Evolutionary conservation across 192 early-diverging fungal genomes (phyloP).

Genomic region (Linnemannia zychae): DNA sequence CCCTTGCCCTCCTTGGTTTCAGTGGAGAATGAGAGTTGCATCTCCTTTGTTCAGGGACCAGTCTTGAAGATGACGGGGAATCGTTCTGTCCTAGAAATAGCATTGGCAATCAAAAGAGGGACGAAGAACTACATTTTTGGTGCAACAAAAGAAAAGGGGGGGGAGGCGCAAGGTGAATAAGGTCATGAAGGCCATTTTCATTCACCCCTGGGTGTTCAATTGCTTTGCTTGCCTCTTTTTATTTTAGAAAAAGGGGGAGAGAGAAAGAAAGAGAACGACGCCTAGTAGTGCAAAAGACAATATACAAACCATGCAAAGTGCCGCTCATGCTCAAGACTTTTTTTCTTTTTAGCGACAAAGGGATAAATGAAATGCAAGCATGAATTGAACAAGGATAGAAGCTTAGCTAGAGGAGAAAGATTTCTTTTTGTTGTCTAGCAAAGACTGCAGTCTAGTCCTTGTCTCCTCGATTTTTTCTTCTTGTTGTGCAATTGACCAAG

Average conservation of each 20-base stretch:
- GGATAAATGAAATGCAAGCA: neutral
- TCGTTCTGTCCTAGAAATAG: neutral
- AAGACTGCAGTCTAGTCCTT: neutral
- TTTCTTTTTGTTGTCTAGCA: neutral
- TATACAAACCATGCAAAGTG: neutral
- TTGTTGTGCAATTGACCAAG: neutral
- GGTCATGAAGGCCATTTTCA: constrained; percentile 4
- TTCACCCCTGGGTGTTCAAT: neutral
- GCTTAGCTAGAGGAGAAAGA: no score
- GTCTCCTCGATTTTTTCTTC: neutral
- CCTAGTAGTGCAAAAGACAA: no score
- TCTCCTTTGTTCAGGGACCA: neutral
- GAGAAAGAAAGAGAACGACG: neutral
- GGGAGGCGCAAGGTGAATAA: neutral
- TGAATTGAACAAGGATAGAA: no score
- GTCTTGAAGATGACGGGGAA: neutral
- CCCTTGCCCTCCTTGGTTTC: neutral
- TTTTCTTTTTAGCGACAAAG: neutral
- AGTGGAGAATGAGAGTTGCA: neutral
- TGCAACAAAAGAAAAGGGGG: neutral
- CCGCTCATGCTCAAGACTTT: neutral
- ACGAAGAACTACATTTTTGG: neutral
- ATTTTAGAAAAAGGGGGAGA: neutral
- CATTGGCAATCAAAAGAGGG: neutral
- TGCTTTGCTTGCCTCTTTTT: neutral